Evolutionary conservation across 139 green algal genomes (phyloP).

Genomic region (Micractinium conductrix): DNA sequence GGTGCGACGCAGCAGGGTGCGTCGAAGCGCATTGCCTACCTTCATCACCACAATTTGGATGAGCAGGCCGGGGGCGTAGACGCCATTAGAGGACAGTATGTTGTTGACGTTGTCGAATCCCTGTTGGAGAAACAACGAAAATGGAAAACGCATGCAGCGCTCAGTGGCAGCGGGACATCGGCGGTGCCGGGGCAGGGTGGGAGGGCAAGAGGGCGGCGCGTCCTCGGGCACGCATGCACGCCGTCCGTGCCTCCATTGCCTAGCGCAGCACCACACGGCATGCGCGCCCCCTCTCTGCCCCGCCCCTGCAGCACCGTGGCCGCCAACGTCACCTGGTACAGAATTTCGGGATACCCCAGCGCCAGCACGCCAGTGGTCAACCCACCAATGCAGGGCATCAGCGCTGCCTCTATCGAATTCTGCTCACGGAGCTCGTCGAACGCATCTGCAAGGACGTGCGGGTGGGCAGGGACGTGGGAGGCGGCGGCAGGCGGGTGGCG

Average conservation of each 20-base stretch:
- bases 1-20: too few species aligned
- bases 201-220: too few species aligned
- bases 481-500: too few species aligned
- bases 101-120: conserved; percentile 85
- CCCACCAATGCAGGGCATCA: conserved; percentile 70
- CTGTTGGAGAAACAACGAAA: not conserved
- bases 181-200: too few species aligned
- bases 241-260: too few species aligned
- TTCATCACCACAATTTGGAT: conserved; percentile 83
- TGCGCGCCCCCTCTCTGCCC: too few species aligned
- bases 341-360: conserved; percentile 74
- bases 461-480: too few species aligned
- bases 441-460: conserved; percentile 1
- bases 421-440: conserved; percentile 41
- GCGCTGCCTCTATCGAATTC: conserved; percentile 12
- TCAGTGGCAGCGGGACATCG: too few species aligned
- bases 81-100: conserved; percentile 53
- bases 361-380: conserved; percentile 69
- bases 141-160: not conserved
- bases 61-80: conserved; percentile 68
- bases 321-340: conserved; percentile 73
- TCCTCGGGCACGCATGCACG: too few species aligned
- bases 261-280: too few species aligned
- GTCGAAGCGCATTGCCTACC: too few species aligned
- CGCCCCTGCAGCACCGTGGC: too few species aligned